A percentile compares a stretch with the other conserved stretches of the same genome.
Evolutionary conservation across 345 rosid species (phyloP).

Genomic region (Psidium guajava): DNA sequence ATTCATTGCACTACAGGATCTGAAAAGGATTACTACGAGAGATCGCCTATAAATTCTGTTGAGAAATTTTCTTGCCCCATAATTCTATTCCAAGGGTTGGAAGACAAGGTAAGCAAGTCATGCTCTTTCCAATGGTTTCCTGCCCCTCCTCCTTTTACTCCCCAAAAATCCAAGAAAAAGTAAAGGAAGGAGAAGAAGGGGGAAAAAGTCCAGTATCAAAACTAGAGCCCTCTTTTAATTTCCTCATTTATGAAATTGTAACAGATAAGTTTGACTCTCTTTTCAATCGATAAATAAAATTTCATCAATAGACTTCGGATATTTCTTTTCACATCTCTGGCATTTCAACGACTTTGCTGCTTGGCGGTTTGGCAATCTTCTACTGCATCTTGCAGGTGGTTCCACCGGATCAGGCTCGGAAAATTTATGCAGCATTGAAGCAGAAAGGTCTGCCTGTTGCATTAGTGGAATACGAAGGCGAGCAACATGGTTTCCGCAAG

Average conservation of each 20-base stretch:
- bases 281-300: neutral
- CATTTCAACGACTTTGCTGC: neutral
- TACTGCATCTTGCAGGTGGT: slow-evolving; percentile 48
- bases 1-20: slow-evolving; percentile 33
- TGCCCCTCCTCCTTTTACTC: neutral
- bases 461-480: slow-evolving; percentile 90
- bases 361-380: neutral
- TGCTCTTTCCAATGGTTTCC: neutral
- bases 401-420: slow-evolving; percentile 83
- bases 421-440: slow-evolving; percentile 68
- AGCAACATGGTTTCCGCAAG: slow-evolving; percentile 96
- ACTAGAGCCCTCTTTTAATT: neutral
- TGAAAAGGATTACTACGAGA: slow-evolving; percentile 60
- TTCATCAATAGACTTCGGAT: neutral
- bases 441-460: slow-evolving; percentile 88
- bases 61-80: slow-evolving; percentile 88
- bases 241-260: neutral
- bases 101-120: slow-evolving; percentile 59
- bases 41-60: slow-evolving; percentile 80
- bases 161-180: neutral
- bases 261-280: neutral
- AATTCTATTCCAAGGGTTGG: slow-evolving; percentile 88
- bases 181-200: neutral
- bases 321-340: neutral
- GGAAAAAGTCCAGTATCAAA: neutral